phyloP scores from a whole-genome alignment of 805 yeast species.

The Hanseniaspora thailandica region DNA sequence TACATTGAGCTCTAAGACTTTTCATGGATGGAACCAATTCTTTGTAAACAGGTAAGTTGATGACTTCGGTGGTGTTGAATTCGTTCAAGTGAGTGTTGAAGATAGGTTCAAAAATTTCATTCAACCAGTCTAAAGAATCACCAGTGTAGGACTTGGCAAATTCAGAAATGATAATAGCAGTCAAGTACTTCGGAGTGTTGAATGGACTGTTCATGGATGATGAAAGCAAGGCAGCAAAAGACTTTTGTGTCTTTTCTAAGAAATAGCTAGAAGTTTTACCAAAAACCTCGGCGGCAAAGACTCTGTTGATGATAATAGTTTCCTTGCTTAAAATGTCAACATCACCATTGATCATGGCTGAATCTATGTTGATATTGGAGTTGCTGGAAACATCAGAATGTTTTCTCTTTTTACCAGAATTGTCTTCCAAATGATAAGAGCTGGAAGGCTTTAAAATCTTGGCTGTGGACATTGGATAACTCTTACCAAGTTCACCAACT shows the following conservation, averaged over 20 bases:
- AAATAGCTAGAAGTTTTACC: constrained; percentile 54
- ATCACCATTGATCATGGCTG: constrained; percentile 86
- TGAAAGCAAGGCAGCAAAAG: constrained; percentile 29
- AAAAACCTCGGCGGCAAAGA: constrained; percentile 61
- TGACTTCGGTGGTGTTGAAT: neutral
- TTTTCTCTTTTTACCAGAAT: constrained; percentile 24
- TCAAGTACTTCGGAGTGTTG: constrained; percentile 68
- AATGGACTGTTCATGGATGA: constrained; percentile 46
- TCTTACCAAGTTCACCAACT: constrained; percentile 81
- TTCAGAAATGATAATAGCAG: constrained; percentile 61
- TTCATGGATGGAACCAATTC: constrained; percentile 80
- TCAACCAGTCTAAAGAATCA: constrained; percentile 17
- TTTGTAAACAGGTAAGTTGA: constrained; percentile 29
- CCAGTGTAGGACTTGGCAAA: constrained; percentile 34
- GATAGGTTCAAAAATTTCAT: constrained; percentile 32
- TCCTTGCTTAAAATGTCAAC: constrained; percentile 72
- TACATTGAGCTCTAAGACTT: constrained; percentile 76
- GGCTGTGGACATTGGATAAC: constrained; percentile 69
- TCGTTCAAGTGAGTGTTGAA: constrained; percentile 26
- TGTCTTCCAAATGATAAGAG: constrained; percentile 27
- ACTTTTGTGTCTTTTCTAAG: constrained; percentile 30
- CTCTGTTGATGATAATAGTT: constrained; percentile 59
- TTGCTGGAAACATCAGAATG: constrained; percentile 34
- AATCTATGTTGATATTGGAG: constrained; percentile 68
- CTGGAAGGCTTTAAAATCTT: constrained; percentile 65